Percentiles rank a stretch among this genome's conserved stretches.
Conservation (phyloP, 805 yeast genomes). For the Pachysolen tannophilus region DNA sequence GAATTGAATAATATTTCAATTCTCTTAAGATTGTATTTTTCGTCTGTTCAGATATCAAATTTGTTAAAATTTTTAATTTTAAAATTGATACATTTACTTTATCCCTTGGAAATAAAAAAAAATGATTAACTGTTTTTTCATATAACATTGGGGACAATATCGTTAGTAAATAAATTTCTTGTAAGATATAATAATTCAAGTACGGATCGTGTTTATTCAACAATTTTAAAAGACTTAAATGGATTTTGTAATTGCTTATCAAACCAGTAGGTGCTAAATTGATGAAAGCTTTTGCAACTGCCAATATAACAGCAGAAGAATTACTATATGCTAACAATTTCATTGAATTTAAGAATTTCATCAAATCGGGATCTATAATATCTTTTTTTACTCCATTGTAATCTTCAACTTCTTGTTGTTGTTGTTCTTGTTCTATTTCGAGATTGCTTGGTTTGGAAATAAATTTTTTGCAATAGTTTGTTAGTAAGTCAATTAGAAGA, state of each 20-base stretch:
- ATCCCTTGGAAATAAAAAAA: conserved; percentile 55
- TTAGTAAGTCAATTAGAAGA: conserved; percentile 49
- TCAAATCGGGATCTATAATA: too few relatives aligned
- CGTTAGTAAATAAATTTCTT: conserved; percentile 33
- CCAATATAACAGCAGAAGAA: conserved; percentile 54
- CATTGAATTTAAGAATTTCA: conserved; percentile 42
- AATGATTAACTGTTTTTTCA: conserved; percentile 30
- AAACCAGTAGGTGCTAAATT: conserved; percentile 51
- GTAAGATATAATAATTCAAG: conserved; percentile 32
- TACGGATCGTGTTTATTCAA: conserved; percentile 21
- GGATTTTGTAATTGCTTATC: conserved; percentile 40
- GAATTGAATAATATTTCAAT: conserved; percentile 40
- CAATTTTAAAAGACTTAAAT: conserved; percentile 40
- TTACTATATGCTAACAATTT: conserved; percentile 38
- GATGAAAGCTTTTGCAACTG: conserved; percentile 47
- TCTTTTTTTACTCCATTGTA: conserved; percentile 5
- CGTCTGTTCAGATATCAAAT: conserved; percentile 46
- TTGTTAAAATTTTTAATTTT: conserved; percentile 56
- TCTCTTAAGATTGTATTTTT: conserved; percentile 49
- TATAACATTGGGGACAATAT: conserved; percentile 25
- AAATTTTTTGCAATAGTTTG: conserved; percentile 57
- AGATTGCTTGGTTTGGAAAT: conserved; percentile 44
- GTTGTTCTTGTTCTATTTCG: conserved; percentile 5
- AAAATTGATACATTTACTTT: conserved; percentile 29
- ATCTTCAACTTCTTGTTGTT: conserved; percentile 5